Evolutionary conservation across 2,329 filamentous ascomycete genomes (phyloP), one percentile per base, ranked within the genome.

Genomic region (Pezizomycotina sp.): DNA sequence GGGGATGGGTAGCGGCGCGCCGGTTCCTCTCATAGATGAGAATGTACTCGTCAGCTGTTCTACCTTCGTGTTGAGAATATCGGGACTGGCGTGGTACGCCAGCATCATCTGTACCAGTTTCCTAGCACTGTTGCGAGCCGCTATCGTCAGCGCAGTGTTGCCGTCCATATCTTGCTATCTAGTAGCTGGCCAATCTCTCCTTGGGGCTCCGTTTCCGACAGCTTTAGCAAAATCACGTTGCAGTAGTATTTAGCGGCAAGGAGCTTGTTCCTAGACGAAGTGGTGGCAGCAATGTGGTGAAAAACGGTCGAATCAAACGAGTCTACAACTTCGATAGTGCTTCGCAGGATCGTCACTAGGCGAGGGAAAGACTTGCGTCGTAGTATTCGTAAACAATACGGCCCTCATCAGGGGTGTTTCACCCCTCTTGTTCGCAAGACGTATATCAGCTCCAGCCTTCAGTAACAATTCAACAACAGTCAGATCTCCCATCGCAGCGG

Each of bases 341-440:
- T 71, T 33, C 84, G 73, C 3, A 98, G 68, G 46, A 92, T 72
- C 47, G 78, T 77, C 50, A 92, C 72, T 37, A 98, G 74, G 14
- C 69, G 68, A 0, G 82, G 78, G 60, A 95, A 93, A 1, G 81
- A 84, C 48, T 82, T 72, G 60, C 89, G 56, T 95, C 89, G 56
- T 76, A 89, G 55, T 89, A 57, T 98, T 98, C 28, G 86, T 95
- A 57, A 95, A 98, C 54, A 91, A 71, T 37, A 95, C 84, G 4
- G 82, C 79, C 27, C 84, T 77, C 71, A 98, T 93, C 22, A 98
- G 69, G 0, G 89, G 86, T 0, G 89, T 95, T 58, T 95, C 86
- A 38, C 77, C 77, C 13, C 72, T 64, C 27, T 69, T 60, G 38
- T 83, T 84, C 35, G 76, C 67, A 2, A 75, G 72, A 19, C 72